phyloP scores from a whole-genome alignment of 768 basidiomycete genomes.

The Rhodotorula diobovata region DNA sequence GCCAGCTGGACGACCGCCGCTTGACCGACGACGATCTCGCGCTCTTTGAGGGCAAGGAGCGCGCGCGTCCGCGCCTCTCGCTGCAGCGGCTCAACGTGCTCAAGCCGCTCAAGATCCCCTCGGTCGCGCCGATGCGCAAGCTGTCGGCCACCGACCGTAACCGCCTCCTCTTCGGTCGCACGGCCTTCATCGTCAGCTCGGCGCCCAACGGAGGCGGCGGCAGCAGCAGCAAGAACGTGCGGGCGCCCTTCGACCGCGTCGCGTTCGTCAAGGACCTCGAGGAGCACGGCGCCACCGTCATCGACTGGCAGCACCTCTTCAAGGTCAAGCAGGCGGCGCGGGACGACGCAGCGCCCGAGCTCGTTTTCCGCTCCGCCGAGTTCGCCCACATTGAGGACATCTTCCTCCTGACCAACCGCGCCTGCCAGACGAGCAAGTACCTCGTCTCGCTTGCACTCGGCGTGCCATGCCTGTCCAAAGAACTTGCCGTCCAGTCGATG shows the following conservation, averaged over 20 bases:
- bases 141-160: background rate
- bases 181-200: constrained; percentile 13
- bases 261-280: constrained; percentile 8
- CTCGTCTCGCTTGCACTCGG: constrained; percentile 77
- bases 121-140: background rate
- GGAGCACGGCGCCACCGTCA: constrained; percentile 32
- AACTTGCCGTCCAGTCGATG: constrained; percentile 40
- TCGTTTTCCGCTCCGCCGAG: constrained; percentile 7
- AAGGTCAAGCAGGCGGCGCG: background rate
- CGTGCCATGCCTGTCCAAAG: constrained; percentile 63
- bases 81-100: background rate
- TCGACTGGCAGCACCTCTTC: constrained; percentile 38
- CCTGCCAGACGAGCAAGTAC: constrained; percentile 70
- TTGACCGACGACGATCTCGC: constrained; percentile 21
- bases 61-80: background rate
- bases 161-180: constrained; percentile 8
- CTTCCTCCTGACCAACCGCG: constrained; percentile 48
- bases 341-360: background rate
- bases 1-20: constrained; percentile 36
- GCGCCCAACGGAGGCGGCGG: too few species aligned
- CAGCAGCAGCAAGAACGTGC: background rate
- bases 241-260: background rate
- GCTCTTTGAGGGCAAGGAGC: background rate
- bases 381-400: constrained; percentile 34
- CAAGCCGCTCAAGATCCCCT: background rate